phyloP scores from a whole-genome alignment of 208 protist species.

The Trichomonas vaginalis region DNA sequence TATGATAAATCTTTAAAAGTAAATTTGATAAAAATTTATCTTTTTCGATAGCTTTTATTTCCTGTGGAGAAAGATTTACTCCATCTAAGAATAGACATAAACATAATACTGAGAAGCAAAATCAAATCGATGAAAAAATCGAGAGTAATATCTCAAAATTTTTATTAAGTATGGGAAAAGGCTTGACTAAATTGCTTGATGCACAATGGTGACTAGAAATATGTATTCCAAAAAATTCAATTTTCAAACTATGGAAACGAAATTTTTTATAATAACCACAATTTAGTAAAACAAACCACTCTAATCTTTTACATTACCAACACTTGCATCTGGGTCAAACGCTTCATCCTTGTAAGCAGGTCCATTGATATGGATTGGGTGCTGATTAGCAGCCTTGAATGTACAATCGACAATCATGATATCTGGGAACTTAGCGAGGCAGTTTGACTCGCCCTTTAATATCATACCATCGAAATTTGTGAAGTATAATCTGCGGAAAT shows the following conservation, averaged over 20 bases:
- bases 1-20: no score
- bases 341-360: background rate
- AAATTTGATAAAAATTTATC: no score
- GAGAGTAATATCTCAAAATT: background rate
- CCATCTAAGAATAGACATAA: no score
- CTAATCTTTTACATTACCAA: background rate
- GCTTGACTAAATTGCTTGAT: background rate
- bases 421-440: background rate
- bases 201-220: background rate
- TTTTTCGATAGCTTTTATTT: no score
- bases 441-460: background rate
- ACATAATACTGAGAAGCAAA: no score
- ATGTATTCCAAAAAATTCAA: background rate
- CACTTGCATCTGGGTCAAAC: background rate
- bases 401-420: background rate
- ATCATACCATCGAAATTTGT: slow-evolving; percentile 1
- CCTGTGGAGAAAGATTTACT: no score
- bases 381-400: background rate
- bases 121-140: background rate
- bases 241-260: background rate
- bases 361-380: background rate
- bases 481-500: background rate
- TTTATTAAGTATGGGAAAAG: background rate
- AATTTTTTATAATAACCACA: background rate
- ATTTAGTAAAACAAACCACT: background rate